Percentiles rank a stretch among this genome's conserved stretches.
Conservation (phyloP, 1,284 basidiomycete genomes). For the Pascua guehoae region DNA sequence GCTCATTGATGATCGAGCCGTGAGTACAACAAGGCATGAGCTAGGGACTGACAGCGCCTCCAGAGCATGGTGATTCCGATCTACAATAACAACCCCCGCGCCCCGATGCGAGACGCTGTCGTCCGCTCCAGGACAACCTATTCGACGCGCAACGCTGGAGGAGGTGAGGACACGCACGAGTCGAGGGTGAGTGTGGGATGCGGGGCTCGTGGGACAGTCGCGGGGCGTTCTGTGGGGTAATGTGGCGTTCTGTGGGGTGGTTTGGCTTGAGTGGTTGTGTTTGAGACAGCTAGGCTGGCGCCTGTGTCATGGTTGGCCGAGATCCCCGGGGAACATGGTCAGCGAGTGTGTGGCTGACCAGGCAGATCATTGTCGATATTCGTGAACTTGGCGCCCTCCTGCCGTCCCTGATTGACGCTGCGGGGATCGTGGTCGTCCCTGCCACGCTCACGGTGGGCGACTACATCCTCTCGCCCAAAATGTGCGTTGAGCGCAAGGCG, state of each 20-base stretch:
- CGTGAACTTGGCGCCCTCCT: constrained; percentile 92
- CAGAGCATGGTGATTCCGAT: constrained; percentile 90
- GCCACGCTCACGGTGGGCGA: constrained; percentile 92
- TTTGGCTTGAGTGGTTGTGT: too few relatives aligned
- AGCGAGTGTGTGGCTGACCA: constrained; percentile 1
- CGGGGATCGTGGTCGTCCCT: constrained; percentile 75
- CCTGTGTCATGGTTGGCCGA: too few relatives aligned
- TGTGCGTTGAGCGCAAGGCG: constrained; percentile 94
- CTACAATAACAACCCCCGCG: constrained; percentile 69
- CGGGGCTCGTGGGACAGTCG: too few relatives aligned
- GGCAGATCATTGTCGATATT: constrained; percentile 89
- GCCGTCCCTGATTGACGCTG: constrained; percentile 83
- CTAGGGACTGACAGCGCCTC: neutral
- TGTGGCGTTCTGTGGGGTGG: too few relatives aligned
- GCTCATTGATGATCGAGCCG: constrained; percentile 86
- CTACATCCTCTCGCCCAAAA: constrained; percentile 91
- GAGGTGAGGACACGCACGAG: constrained; percentile 62
- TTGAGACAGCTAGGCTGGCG: too few relatives aligned
- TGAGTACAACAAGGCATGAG: constrained; percentile 50
- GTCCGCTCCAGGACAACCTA: constrained; percentile 73
- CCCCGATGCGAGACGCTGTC: constrained; percentile 54
- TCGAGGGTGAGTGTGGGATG: constrained; percentile 58
- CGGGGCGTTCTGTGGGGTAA: too few relatives aligned
- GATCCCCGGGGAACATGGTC: neutral
- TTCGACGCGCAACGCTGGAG: constrained; percentile 82